Evolutionary conservation across 1,139 yeast species (phyloP), one percentile per base, ranked within the genome.

Genomic region (Yamadazyma dushanensis): DNA sequence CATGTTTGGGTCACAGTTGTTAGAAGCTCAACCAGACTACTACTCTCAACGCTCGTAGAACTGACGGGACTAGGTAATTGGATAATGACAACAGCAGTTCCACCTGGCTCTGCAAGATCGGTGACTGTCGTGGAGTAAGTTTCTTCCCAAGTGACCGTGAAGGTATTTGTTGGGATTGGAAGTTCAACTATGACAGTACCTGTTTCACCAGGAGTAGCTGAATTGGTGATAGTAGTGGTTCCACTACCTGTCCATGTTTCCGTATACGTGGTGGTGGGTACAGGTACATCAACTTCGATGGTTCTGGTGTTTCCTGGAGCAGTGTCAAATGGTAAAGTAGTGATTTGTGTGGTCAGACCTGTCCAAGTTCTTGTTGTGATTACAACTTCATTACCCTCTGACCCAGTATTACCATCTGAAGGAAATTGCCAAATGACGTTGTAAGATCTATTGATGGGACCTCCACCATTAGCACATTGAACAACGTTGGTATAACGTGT

Each of bases 281-380:
- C 20, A 15, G 59, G 59, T 19, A 44, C 46, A 17, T 28, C 1
- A 26, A 37, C 16, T 31, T 18, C 29, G 31, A 33, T 18, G 32
- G 24, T 11, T 26, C 24, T 19, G 38, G 37, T 31, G 16, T 30
- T 20, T 3, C 35, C 38, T 22, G 41, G 40, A 16, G 27, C 33
- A n/a, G 56, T 17, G 46, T 42, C 29, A 43, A 33, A n/a, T 43
- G 54, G 53, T 10, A 46, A 38, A 15, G 63, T 58, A 3, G 56
- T 52, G 2, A 48, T 40, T 5, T 21, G 11, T 5, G 64, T 56
- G 3, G 47, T 44, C 4, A 50, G 14, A 2, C 57, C 61, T 5
- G 57, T 47, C 46, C 53, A 55, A 16, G 66, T 60, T 5, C 25
- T 29, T 0, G 67, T 61, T 6, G 49, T 40, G n/a, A 50, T 34